Evolutionary conservation across 257 asterid species (phyloP), one percentile per base, ranked within the genome.

Genomic region (Solanum okadae): DNA sequence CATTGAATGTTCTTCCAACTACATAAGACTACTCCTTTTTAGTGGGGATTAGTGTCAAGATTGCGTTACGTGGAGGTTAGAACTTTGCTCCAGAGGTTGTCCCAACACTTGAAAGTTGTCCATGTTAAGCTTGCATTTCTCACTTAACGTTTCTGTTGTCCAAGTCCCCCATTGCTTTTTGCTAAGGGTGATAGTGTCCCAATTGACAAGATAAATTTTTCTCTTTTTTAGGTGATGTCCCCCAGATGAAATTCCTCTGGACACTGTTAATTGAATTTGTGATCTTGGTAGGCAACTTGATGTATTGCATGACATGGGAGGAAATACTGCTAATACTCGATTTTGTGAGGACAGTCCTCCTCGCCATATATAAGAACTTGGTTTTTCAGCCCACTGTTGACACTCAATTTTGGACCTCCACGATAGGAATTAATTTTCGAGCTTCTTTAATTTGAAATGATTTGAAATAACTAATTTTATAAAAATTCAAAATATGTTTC

Each of bases 41-140:
- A 0, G n/a, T 52, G 4, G n/a, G n/a, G 63, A 52, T 52, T 4
- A 52, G 0, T 20, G 1, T 52, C 2, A 3, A 15, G n/a, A 1
- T 18, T 52, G n/a, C 10, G 2, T 4, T 52, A 52, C 4, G 4
- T 52, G 4, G n/a, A 52, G 63, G 63, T 18, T 52, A 52, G 63
- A 52, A 52, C 63, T 52, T 52, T 52, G 1, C 23, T 52, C 10
- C 0, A 52, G 1, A 52, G 63, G 4, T 18, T 52, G 9, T 52
- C n/a, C n/a, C 10, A 7, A 6, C 23, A 52, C 10, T 52, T 52
- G n/a, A 52, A 52, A 18, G 63, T 0, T 52, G 0, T 52, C n/a
- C n/a, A 52, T 52, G 63, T 52, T 52, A 52, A 52, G 63, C 63
- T 52, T 18, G n/a, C 63, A 52, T 18, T 52, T 52, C 63, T 52